Conservation (phyloP, 208 protist species). For the Trypanosoma cruzi region DNA sequence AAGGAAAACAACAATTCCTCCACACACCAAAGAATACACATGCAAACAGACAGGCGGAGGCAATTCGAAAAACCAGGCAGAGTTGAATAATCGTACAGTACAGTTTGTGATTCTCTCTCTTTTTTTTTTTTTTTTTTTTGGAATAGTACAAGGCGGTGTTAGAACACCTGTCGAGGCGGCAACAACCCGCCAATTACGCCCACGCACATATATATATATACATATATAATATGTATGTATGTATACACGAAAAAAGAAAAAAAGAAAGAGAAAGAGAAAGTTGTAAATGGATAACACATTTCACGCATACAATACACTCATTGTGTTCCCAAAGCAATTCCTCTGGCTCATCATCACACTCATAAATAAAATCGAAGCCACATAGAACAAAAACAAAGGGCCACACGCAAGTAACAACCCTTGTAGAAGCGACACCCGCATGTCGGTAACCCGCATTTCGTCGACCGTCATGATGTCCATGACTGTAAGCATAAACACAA, state of each 20-base stretch:
- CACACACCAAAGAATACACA: no score
- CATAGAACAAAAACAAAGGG: conserved; percentile 24
- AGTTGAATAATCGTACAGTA: no score
- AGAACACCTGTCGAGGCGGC: no score
- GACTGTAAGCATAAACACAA: conserved; percentile 27
- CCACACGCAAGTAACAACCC: conserved; percentile 21
- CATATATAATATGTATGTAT: no score
- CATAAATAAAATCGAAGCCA: conserved; percentile 9
- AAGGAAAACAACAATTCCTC: no score
- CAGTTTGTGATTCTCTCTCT: no score
- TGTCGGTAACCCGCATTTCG: conserved; percentile 3
- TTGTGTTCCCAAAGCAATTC: conserved; percentile 9
- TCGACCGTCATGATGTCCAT: conserved; percentile 25
- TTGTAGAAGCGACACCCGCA: conserved; percentile 27
- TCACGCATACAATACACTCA: background rate
- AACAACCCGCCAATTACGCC: no score
- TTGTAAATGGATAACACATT: background rate
- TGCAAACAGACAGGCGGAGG: no score
- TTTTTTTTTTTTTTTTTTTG: no score
- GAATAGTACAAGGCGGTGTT: no score
- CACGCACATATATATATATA: no score
- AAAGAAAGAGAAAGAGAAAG: conserved; percentile 7
- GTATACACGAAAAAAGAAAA: conserved; percentile 6
- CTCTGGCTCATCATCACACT: conserved; percentile 2
- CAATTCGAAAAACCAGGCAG: no score